Conservation (phyloP, 1,139 yeast species). For the Kodamaea sp. region DNA sequence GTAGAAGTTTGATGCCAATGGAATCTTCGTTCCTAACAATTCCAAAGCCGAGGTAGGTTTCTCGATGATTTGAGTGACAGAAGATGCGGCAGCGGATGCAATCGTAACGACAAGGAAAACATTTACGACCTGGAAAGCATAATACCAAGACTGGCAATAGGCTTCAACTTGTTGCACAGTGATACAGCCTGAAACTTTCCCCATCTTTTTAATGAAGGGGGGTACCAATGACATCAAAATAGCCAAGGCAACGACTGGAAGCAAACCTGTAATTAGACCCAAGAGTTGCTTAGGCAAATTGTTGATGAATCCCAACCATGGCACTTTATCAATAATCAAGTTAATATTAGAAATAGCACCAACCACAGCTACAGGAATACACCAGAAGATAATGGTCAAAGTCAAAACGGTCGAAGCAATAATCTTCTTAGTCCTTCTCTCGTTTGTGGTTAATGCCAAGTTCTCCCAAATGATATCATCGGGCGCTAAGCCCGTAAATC, state of each 20-base stretch:
- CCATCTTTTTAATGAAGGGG: constrained; percentile 66
- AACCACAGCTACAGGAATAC: constrained; percentile 82
- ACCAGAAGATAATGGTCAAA: constrained; percentile 72
- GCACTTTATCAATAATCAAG: constrained; percentile 59
- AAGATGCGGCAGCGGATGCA: constrained; percentile 75
- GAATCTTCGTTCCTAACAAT: constrained; percentile 59
- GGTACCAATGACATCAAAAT: constrained; percentile 77
- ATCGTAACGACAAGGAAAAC: constrained; percentile 79
- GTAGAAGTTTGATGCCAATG: constrained; percentile 73
- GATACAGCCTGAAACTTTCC: constrained; percentile 68
- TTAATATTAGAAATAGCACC: constrained; percentile 78
- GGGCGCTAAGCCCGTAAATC: constrained; percentile 65
- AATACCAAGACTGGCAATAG: constrained; percentile 84
- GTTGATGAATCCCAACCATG: constrained; percentile 62
- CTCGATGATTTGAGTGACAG: constrained; percentile 55
- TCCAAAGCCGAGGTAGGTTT: constrained; percentile 58
- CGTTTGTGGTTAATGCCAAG: constrained; percentile 43
- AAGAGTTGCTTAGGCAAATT: constrained; percentile 58
- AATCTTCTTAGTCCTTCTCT: constrained; percentile 42
- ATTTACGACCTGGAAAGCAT: constrained; percentile 86
- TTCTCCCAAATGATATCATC: constrained; percentile 85
- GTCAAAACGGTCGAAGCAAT: constrained; percentile 48
- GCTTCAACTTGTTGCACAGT: constrained; percentile 72
- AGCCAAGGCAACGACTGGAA: constrained; percentile 70
- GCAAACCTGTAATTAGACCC: constrained; percentile 73